phyloP scores from a whole-genome alignment of 2,329 filamentous ascomycete genomes.

The Scopulariopsis brevicaulis region DNA sequence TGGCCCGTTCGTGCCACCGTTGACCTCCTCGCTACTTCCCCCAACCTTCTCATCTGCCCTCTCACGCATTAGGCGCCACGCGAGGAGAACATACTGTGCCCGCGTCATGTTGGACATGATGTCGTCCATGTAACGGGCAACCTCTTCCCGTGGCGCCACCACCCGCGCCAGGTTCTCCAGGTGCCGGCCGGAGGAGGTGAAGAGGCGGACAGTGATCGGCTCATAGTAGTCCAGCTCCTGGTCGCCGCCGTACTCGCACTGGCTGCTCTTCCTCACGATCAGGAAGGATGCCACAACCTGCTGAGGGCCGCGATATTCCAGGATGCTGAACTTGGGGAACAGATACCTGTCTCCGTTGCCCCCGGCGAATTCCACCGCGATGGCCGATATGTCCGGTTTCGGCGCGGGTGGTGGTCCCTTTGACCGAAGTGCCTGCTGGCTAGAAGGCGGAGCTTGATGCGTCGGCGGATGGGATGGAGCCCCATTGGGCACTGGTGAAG shows the following conservation, averaged over 20 bases:
- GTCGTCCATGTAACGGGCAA: constrained; percentile 56
- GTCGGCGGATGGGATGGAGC: constrained; percentile 9
- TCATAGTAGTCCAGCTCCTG: constrained; percentile 63
- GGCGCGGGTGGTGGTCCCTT: constrained; percentile 43
- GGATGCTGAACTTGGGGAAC: constrained; percentile 67
- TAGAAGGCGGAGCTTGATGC: constrained; percentile 25
- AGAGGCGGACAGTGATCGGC: constrained; percentile 54
- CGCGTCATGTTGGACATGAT: constrained; percentile 59
- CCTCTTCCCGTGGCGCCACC: constrained; percentile 52
- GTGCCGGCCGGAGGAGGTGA: constrained; percentile 39
- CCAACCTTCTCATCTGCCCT: constrained; percentile 18
- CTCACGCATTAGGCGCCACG: constrained; percentile 50
- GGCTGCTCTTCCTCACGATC: constrained; percentile 60
- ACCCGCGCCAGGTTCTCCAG: constrained; percentile 50
- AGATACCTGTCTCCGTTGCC: constrained; percentile 64
- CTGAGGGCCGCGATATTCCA: constrained; percentile 54
- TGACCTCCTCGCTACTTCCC: constrained; percentile 16
- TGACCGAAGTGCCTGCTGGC: constrained; percentile 29
- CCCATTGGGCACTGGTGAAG: constrained; percentile 7
- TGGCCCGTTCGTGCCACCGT: constrained; percentile 16
- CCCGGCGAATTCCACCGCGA: constrained; percentile 57
- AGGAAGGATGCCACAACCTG: constrained; percentile 66
- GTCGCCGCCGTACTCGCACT: constrained; percentile 53
- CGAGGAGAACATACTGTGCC: constrained; percentile 54
- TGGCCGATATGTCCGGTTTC: constrained; percentile 52